Evolutionary conservation across 2,329 filamentous ascomycete species (phyloP).

Genomic region (Stachybotrys chartarum): DNA sequence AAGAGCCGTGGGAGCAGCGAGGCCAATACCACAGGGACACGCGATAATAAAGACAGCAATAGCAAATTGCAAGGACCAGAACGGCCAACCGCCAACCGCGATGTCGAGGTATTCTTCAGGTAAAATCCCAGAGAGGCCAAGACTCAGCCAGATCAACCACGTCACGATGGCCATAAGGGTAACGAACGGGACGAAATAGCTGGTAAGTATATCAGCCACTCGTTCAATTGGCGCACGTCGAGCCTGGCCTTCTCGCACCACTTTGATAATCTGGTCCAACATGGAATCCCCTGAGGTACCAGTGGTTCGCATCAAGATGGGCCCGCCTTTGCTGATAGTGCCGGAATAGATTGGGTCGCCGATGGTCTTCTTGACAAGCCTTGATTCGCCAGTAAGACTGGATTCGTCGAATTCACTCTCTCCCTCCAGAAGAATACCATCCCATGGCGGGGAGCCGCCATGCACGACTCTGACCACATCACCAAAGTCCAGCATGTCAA

Average conservation of each 20-base stretch:
- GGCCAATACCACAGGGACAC: conserved; percentile 65
- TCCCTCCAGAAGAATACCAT: conserved; percentile 41
- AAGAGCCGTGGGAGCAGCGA: conserved; percentile 67
- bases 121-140: conserved; percentile 31
- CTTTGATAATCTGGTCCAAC: conserved; percentile 40
- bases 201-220: conserved; percentile 37
- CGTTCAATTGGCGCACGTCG: conserved; percentile 38
- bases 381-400: conserved; percentile 51
- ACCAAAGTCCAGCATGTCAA: conserved; percentile 47
- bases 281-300: conserved; percentile 34
- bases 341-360: conserved; percentile 43
- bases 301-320: conserved; percentile 31
- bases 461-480: conserved; percentile 46
- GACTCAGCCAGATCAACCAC: conserved; percentile 35
- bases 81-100: conserved; percentile 33
- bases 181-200: conserved; percentile 39
- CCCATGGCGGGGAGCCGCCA: conserved; percentile 52
- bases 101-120: conserved; percentile 30
- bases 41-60: conserved; percentile 73
- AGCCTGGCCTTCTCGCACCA: conserved; percentile 39
- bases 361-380: conserved; percentile 34
- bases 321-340: conserved; percentile 35
- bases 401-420: conserved; percentile 51
- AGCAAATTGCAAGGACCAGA: conserved; percentile 53
- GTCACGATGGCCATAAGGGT: conserved; percentile 32